phyloP scores from a whole-genome alignment of 139 green algal species.

The Coelastrella sp. region DNA sequence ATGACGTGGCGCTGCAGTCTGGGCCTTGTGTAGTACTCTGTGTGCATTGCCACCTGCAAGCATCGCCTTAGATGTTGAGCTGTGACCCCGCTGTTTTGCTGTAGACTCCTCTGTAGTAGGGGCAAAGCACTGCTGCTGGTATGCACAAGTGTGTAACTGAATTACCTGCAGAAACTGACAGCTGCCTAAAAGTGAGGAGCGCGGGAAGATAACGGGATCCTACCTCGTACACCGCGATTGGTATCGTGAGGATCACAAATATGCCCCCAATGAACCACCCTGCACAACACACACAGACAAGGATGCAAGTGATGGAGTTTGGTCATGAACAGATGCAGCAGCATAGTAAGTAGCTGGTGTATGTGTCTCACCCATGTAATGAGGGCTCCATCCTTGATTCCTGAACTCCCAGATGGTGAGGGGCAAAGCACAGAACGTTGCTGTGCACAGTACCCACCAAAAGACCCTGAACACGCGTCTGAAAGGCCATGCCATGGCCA shows the following conservation, averaged over 20 bases:
- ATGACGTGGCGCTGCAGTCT: constrained; percentile 92
- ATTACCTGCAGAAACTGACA: too few relatives aligned
- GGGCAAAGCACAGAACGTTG: constrained; percentile 77
- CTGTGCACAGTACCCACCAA: constrained; percentile 69
- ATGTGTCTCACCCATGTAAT: constrained; percentile 62
- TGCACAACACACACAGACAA: constrained; percentile 47
- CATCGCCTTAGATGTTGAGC: background rate
- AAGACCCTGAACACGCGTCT: constrained; percentile 33
- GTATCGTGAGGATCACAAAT: constrained; percentile 91
- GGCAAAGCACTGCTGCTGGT: background rate
- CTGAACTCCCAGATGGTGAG: constrained; percentile 87
- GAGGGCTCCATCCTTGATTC: constrained; percentile 66
- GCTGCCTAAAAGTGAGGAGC: too few relatives aligned
- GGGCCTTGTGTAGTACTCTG: constrained; percentile 93
- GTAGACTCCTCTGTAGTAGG: background rate
- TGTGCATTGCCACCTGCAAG: constrained; percentile 91
- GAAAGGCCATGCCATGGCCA: constrained; percentile 25
- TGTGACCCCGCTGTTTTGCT: background rate
- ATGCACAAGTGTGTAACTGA: background rate
- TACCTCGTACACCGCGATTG: constrained; percentile 93
- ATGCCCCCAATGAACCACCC: constrained; percentile 94
- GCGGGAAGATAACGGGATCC: background rate
- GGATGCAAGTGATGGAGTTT: too few relatives aligned
- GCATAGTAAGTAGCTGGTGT: background rate
- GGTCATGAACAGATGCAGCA: background rate